Conservation (phyloP, 139 green algal genomes). For the Chlorella sp. region DNA sequence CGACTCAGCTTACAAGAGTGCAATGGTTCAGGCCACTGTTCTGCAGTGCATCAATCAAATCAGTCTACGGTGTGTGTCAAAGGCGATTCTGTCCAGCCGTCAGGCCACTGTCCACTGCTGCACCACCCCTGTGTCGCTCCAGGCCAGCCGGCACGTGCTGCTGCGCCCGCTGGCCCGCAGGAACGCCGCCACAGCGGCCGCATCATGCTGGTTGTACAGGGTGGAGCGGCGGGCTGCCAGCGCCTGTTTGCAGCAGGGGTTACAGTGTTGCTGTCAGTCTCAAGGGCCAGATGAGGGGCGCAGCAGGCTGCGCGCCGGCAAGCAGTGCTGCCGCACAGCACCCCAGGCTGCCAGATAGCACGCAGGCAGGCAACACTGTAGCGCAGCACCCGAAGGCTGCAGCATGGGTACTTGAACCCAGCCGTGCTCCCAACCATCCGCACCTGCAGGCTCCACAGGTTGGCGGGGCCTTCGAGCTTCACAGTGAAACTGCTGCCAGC, state of each 20-base stretch:
- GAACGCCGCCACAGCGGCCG: conserved; percentile 61
- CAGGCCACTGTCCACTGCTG: conserved; percentile 43
- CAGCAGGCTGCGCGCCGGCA: neutral
- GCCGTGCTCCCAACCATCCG: neutral
- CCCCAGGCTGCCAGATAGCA: no score
- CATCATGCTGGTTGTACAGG: conserved; percentile 69
- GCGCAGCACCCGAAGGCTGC: no score
- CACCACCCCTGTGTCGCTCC: conserved; percentile 44
- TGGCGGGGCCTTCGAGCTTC: conserved; percentile 65
- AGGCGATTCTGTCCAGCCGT: neutral
- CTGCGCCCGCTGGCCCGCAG: conserved; percentile 57
- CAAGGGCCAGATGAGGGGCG: no score
- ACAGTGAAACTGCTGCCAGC: conserved; percentile 58
- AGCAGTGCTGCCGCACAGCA: no score
- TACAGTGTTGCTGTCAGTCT: no score
- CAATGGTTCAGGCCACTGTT: no score
- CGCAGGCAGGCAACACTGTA: no score
- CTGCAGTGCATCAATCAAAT: no score
- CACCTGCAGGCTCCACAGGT: conserved; percentile 73
- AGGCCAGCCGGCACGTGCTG: conserved; percentile 13
- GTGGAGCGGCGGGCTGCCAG: conserved; percentile 55
- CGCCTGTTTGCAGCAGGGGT: conserved; percentile 18
- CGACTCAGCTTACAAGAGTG: no score
- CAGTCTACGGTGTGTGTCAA: no score
- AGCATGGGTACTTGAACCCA: no score